A percentile compares a stretch with the other conserved stretches of the same genome.
phyloP scores from a whole-genome alignment of 2,329 filamentous ascomycete species.

The Calonectria pseudoreteaudii region DNA sequence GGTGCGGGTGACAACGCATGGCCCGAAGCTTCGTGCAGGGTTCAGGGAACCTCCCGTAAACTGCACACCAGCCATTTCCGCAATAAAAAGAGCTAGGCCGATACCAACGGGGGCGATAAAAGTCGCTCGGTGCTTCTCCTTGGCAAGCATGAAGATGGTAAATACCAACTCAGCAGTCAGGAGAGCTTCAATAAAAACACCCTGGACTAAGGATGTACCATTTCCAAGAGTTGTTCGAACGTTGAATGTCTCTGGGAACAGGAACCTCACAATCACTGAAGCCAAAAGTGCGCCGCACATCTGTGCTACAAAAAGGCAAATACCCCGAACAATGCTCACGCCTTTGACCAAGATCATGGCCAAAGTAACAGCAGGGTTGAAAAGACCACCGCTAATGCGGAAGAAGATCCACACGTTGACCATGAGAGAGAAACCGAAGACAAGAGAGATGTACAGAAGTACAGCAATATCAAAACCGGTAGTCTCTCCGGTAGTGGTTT shows the following conservation, averaged over 20 bases:
- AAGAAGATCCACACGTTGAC: slow-evolving; percentile 63
- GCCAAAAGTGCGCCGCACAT: slow-evolving; percentile 59
- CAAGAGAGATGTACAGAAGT: slow-evolving; percentile 55
- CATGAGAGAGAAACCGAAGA: slow-evolving; percentile 57
- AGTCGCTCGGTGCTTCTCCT: slow-evolving; percentile 61
- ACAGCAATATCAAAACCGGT: slow-evolving; percentile 58
- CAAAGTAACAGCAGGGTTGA: slow-evolving; percentile 58
- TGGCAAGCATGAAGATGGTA: slow-evolving; percentile 64
- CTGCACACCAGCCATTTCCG: slow-evolving; percentile 58
- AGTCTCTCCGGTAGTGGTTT: slow-evolving; percentile 56
- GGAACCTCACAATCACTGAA: slow-evolving; percentile 54
- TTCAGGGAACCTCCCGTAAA: slow-evolving; percentile 63
- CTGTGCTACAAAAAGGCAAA: slow-evolving; percentile 63
- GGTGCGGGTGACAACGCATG: slow-evolving; percentile 54
- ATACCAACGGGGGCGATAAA: slow-evolving; percentile 63
- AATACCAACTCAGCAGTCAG: slow-evolving; percentile 61
- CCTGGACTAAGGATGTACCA: slow-evolving; percentile 55
- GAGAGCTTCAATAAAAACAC: slow-evolving; percentile 63
- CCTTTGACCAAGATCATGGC: slow-evolving; percentile 64
- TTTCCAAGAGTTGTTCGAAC: slow-evolving; percentile 55
- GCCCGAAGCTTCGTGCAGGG: slow-evolving; percentile 59
- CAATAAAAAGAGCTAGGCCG: slow-evolving; percentile 58
- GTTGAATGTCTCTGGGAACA: slow-evolving; percentile 58
- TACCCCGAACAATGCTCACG: slow-evolving; percentile 57
- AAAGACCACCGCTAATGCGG: slow-evolving; percentile 55